These are phyloP conservation scores for Plasmodium fragile DNA, from an alignment of 169 alveolate species.

Conservation along the genomic window DNA sequence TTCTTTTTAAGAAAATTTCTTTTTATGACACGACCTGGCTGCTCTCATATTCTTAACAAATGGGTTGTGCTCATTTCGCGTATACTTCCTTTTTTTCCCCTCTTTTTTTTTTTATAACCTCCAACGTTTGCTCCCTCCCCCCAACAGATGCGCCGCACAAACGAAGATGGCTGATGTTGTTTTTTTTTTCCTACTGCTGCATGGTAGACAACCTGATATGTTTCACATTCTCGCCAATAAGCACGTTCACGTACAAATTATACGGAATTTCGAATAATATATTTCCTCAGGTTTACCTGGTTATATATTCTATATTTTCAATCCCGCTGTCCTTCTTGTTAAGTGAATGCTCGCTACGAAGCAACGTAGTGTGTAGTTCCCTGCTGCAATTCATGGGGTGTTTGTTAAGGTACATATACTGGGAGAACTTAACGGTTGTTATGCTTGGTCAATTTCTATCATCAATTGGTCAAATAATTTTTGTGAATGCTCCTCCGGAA, in stretches of 20 bases:
- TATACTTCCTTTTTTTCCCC: background rate
- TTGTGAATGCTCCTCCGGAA: constrained; percentile 70
- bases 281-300: constrained; percentile 62
- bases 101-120: background rate
- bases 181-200: constrained; percentile 59
- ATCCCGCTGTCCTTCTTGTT: constrained; percentile 43
- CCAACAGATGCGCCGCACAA: constrained; percentile 4
- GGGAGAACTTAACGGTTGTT: constrained; percentile 33
- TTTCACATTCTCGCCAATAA: constrained; percentile 58
- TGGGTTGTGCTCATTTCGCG: background rate
- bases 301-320: constrained; percentile 42
- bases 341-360: constrained; percentile 46
- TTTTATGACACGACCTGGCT: background rate
- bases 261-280: constrained; percentile 47
- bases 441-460: constrained; percentile 59
- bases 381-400: constrained; percentile 38
- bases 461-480: constrained; percentile 50
- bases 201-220: constrained; percentile 50
- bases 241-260: constrained; percentile 1
- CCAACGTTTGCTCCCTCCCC: background rate
- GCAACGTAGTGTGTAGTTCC: constrained; percentile 33
- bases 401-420: constrained; percentile 27
- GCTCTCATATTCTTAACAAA: background rate
- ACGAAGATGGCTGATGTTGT: constrained; percentile 64
- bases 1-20: constrained; percentile 1